These are phyloP conservation scores for Solanum piurae DNA, from an alignment of 257 asterid genomes.

Conservation along the genomic window DNA sequence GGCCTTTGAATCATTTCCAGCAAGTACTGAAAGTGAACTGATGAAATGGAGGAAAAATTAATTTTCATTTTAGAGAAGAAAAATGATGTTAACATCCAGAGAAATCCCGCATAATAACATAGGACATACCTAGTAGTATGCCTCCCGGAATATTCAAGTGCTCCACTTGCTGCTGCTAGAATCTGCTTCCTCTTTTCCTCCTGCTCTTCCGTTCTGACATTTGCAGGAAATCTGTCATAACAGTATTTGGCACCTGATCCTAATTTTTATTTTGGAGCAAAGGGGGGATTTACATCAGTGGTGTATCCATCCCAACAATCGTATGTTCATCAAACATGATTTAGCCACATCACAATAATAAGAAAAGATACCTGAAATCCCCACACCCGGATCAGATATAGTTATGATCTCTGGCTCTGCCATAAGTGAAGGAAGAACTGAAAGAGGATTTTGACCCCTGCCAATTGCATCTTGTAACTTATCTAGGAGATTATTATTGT, in stretches of 20 bases:
- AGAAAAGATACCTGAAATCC: constrained; percentile 36
- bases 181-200: constrained; percentile 87
- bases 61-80: not conserved
- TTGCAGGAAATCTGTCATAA: constrained; percentile 77
- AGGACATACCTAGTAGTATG: constrained; percentile 40
- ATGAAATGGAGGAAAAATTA: constrained; percentile 1
- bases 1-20: constrained; percentile 55
- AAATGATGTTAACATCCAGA: not conserved
- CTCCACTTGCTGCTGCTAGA: constrained; percentile 79
- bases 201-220: constrained; percentile 67
- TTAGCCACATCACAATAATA: not conserved
- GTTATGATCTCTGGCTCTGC: constrained; percentile 60
- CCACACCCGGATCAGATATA: constrained; percentile 49
- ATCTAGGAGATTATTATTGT: constrained; percentile 72
- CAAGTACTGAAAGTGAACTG: constrained; percentile 58
- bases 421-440: constrained; percentile 45
- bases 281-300: not conserved
- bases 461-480: constrained; percentile 93
- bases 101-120: not conserved
- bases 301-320: not conserved
- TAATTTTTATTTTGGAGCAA: not conserved
- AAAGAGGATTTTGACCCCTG: constrained; percentile 76
- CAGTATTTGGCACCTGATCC: constrained; percentile 53
- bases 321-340: not conserved
- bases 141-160: constrained; percentile 70